These are phyloP conservation scores for Phoma sp. DNA, from an alignment of 2,329 filamentous ascomycete species.

Conservation along the genomic window DNA sequence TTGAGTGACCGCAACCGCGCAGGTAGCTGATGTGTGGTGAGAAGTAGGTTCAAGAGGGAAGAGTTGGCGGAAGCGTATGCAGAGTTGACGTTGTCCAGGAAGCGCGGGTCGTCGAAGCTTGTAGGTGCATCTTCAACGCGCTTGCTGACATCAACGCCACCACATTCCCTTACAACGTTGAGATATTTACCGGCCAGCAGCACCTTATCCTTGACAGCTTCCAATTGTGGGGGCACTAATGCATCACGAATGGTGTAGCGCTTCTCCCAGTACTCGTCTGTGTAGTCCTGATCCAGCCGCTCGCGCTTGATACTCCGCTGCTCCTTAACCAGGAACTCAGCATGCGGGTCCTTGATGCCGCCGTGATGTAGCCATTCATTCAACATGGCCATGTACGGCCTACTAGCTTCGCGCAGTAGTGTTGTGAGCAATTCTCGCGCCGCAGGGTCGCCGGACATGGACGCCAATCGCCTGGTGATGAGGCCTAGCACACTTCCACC, in stretches of 20 bases:
- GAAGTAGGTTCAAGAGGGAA: conserved; percentile 84
- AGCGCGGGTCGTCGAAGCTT: conserved; percentile 88
- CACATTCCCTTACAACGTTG: conserved; percentile 96
- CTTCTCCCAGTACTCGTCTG: conserved; percentile 99
- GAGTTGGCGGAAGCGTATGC: conserved; percentile 96
- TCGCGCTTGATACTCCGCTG: conserved; percentile 94
- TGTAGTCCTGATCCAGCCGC: conserved; percentile 92
- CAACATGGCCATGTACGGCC: conserved; percentile 96
- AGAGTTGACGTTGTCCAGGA: conserved; percentile 93
- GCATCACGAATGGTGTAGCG: conserved; percentile 92
- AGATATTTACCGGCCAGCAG: conserved; percentile 95
- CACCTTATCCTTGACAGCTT: conserved; percentile 91
- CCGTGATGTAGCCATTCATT: conserved; percentile 99
- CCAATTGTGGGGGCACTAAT: conserved; percentile 89
- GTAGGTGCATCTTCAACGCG: conserved; percentile 85
- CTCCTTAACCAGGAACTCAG: conserved; percentile 93
- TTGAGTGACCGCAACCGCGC: conserved; percentile 88
- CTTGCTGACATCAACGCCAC: conserved; percentile 91
- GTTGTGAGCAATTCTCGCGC: conserved; percentile 82
- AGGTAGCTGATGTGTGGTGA: conserved; percentile 91
- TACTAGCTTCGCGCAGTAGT: conserved; percentile 83
- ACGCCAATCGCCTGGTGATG: conserved; percentile 81
- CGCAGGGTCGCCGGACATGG: conserved; percentile 91
- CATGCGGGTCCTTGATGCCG: conserved; percentile 90
- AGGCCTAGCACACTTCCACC: conserved; percentile 93